Conservation (phyloP, 2,329 filamentous ascomycete species). For the Penicillium sp. region DNA sequence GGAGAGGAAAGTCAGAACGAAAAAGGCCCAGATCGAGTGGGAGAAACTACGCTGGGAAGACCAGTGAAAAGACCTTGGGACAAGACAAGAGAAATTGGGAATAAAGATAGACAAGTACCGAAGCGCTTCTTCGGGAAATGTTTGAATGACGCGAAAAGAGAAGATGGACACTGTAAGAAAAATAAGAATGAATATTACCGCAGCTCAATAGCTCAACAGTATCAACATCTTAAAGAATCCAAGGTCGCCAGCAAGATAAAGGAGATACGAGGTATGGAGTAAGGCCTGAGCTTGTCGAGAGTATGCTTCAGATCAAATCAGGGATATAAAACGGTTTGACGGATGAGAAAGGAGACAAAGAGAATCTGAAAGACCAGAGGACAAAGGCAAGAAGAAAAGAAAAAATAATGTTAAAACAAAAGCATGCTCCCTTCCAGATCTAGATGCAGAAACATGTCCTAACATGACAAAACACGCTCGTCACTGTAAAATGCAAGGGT, state of each 20-base stretch:
- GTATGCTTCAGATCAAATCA: constrained; percentile 28
- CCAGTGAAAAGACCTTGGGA: not conserved
- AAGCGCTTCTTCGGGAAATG: constrained; percentile 1
- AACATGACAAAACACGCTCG: constrained; percentile 26
- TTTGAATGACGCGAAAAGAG: constrained; percentile 8
- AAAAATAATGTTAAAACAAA: constrained; percentile 9
- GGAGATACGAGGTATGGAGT: constrained; percentile 3
- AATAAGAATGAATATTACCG: constrained; percentile 28
- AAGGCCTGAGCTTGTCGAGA: constrained; percentile 16
- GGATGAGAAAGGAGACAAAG: constrained; percentile 16
- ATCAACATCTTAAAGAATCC: constrained; percentile 1
- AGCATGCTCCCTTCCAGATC: constrained; percentile 25
- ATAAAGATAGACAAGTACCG: constrained; percentile 1
- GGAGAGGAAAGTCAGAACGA: constrained; percentile 13
- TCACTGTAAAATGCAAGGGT: constrained; percentile 26
- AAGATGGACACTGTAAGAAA: constrained; percentile 16
- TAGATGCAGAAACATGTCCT: constrained; percentile 26
- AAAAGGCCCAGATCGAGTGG: not conserved
- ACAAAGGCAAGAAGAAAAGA: not conserved
- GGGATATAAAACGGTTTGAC: constrained; percentile 25
- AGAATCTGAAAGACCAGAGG: constrained; percentile 3
- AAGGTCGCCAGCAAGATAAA: not conserved
- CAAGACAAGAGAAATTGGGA: constrained; percentile 1
- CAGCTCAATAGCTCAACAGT: constrained; percentile 12
- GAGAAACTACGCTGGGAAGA: not conserved